Percentiles rank a stretch among this genome's conserved stretches.
Evolutionary conservation across 2,329 filamentous ascomycete genomes (phyloP).

Genomic region (Aspergillus fumigatiaffinis): DNA sequence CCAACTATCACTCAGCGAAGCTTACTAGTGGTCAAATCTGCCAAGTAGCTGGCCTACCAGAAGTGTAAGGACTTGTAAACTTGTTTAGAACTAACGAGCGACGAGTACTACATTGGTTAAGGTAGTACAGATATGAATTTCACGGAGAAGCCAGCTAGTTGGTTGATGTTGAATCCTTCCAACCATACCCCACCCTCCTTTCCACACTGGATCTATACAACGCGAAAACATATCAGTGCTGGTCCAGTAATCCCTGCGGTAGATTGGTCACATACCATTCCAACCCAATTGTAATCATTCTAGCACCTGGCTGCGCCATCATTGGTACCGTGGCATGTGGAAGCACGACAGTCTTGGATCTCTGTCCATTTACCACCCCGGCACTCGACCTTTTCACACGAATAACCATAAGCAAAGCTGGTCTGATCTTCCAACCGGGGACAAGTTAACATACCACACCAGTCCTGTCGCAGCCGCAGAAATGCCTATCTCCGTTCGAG

Average conservation of each 20-base stretch:
- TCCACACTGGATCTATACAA: background rate
- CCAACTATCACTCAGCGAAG: no score
- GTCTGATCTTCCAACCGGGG: background rate
- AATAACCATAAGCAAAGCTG: slow-evolving; percentile 1
- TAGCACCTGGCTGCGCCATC: slow-evolving; percentile 9
- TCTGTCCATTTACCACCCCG: slow-evolving; percentile 9
- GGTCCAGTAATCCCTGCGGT: background rate
- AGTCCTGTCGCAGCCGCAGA: slow-evolving; percentile 12
- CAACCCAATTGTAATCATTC: background rate
- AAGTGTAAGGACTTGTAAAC: no score
- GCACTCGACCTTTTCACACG: slow-evolving; percentile 8
- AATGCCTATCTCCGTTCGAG: slow-evolving; percentile 9
- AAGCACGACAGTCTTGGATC: slow-evolving; percentile 3
- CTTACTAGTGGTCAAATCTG: no score
- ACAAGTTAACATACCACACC: slow-evolving; percentile 8
- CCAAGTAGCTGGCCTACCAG: no score
- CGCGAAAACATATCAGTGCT: background rate
- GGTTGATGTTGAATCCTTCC: slow-evolving; percentile 6
- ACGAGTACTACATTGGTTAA: background rate
- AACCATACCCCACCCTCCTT: background rate
- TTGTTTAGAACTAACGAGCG: background rate
- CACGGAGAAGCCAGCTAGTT: background rate
- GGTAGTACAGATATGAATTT: background rate
- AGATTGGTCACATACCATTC: background rate
- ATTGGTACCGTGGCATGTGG: slow-evolving; percentile 5